These are phyloP conservation scores for Suillus luteus DNA, from an alignment of 768 basidiomycete species.

Conservation along the genomic window DNA sequence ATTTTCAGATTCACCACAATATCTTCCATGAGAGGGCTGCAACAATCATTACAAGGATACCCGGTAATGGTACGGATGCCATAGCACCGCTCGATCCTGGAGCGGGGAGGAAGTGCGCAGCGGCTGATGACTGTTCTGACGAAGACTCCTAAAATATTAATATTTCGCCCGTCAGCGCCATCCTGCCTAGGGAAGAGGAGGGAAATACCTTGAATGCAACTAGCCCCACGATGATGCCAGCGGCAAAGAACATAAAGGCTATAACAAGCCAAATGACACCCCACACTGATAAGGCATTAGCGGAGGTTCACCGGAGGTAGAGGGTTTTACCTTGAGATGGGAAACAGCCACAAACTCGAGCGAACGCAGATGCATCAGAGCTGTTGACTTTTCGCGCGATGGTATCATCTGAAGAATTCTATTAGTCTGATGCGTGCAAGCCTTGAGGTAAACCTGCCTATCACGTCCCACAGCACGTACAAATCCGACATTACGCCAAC, in stretches of 20 bases:
- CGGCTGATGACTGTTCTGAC: slow-evolving; percentile 52
- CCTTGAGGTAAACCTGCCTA: slow-evolving; percentile 48
- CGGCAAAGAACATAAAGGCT: slow-evolving; percentile 72
- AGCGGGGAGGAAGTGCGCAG: slow-evolving; percentile 60
- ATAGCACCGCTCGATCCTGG: slow-evolving; percentile 49
- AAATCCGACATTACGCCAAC: slow-evolving; percentile 87
- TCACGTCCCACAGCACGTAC: slow-evolving; percentile 87
- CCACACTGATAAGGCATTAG: slow-evolving; percentile 58
- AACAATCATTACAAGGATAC: slow-evolving; percentile 22
- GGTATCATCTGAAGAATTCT: slow-evolving; percentile 64
- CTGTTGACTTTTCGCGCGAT: slow-evolving; percentile 80
- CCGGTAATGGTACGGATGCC: slow-evolving; percentile 30
- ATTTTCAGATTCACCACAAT: neutral
- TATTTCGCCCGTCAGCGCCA: neutral
- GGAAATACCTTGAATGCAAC: slow-evolving; percentile 75
- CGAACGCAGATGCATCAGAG: slow-evolving; percentile 87
- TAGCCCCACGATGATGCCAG: slow-evolving; percentile 76
- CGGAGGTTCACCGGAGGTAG: neutral
- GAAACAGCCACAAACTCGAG: slow-evolving; percentile 82
- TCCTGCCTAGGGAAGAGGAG: neutral
- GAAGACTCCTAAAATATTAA: slow-evolving; percentile 61
- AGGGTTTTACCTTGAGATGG: slow-evolving; percentile 65
- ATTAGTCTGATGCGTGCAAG: slow-evolving; percentile 3
- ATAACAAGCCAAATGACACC: slow-evolving; percentile 85
- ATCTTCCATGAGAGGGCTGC: slow-evolving; percentile 30